These are phyloP conservation scores for Saccharomyces paradoxus DNA, from an alignment of 805 yeast genomes.

Conservation along the genomic window DNA sequence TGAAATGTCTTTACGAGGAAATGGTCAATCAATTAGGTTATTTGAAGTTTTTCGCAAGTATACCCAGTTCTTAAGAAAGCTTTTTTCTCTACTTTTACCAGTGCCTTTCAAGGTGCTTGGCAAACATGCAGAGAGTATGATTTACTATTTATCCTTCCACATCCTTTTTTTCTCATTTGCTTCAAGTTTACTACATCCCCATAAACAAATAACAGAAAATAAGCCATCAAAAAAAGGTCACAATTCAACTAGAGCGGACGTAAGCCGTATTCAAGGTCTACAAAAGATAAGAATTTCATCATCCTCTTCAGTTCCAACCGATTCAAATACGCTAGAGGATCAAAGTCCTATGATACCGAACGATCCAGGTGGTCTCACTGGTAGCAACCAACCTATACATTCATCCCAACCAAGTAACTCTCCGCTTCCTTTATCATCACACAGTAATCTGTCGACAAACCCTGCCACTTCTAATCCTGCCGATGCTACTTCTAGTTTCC, in stretches of 20 bases:
- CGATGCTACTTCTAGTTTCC: conserved; percentile 1
- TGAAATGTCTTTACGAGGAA: neutral
- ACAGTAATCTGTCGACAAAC: neutral
- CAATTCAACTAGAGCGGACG: neutral
- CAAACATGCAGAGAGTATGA: conserved; percentile 11
- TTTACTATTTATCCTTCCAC: conserved; percentile 25
- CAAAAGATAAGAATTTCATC: neutral
- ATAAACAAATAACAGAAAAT: neutral
- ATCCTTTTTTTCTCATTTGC: conserved; percentile 12
- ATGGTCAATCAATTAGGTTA: neutral
- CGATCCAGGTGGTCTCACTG: neutral
- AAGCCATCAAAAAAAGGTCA: neutral
- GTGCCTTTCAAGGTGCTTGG: conserved; percentile 4
- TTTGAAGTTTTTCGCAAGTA: neutral
- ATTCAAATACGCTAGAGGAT: neutral
- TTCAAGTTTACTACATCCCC: neutral
- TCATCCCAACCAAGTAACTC: neutral
- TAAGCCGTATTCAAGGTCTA: neutral
- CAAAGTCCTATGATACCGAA: neutral
- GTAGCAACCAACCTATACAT: neutral
- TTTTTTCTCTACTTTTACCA: neutral
- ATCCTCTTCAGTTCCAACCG: neutral
- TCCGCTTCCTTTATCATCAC: neutral
- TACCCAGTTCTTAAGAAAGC: neutral
- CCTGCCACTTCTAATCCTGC: neutral